Evolutionary conservation across 441 rosid species (phyloP).

Genomic region (Arabidopsis hybrid): DNA sequence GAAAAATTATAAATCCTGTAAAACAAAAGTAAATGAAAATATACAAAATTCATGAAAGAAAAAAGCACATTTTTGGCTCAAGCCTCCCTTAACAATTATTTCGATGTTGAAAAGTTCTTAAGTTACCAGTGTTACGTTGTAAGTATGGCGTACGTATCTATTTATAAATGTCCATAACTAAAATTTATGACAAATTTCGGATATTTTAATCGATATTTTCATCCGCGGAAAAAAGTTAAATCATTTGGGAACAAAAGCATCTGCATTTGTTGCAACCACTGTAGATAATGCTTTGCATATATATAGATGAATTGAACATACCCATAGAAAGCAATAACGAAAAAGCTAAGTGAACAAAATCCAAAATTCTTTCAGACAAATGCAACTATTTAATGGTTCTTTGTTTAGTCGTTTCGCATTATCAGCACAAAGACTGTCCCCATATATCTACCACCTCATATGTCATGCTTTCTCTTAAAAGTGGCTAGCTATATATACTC

Average conservation of each 20-base stretch:
- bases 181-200: not conserved
- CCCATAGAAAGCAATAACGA: constrained; percentile 32
- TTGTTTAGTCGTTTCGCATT: constrained; percentile 38
- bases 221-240: constrained; percentile 19
- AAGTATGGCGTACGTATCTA: not conserved
- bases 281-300: constrained; percentile 31
- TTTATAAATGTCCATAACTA: not conserved
- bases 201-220: constrained; percentile 1
- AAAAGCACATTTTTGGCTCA: not conserved
- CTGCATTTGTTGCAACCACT: constrained; percentile 46
- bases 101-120: not conserved
- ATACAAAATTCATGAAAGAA: not conserved
- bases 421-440: constrained; percentile 34
- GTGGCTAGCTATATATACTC: constrained; percentile 4
- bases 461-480: constrained; percentile 28
- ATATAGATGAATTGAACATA: constrained; percentile 43
- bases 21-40: not conserved
- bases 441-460: constrained; percentile 30
- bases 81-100: not conserved
- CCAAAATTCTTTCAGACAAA: constrained; percentile 39
- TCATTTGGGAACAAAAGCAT: constrained; percentile 39
- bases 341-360: constrained; percentile 40
- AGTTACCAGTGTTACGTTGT: not conserved
- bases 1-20: not conserved
- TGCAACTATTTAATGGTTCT: constrained; percentile 27